Evolutionary conservation across 768 basidiomycete genomes (phyloP).

Genomic region (Tricholoma sp.): DNA sequence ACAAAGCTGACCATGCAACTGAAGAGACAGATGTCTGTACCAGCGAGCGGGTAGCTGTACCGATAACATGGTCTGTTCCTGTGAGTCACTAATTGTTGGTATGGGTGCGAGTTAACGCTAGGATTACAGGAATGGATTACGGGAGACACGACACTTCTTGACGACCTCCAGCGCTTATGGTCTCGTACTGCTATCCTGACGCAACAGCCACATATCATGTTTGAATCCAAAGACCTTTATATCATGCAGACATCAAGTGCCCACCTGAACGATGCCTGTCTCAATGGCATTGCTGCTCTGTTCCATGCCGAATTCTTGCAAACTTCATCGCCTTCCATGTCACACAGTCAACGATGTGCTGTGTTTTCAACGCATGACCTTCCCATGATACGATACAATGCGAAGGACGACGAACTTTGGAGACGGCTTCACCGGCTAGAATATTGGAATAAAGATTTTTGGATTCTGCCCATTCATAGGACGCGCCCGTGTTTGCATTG

Average conservation of each 20-base stretch:
- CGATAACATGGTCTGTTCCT: background rate
- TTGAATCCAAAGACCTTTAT: background rate
- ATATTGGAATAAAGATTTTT: background rate
- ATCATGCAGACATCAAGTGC: constrained; percentile 1
- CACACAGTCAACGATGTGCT: constrained; percentile 4
- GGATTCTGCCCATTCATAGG: constrained; percentile 1
- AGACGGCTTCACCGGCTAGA: background rate
- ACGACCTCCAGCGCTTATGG: background rate
- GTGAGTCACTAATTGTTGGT: background rate
- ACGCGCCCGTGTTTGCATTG: background rate
- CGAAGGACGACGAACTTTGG: background rate
- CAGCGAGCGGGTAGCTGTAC: background rate
- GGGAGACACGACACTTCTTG: background rate
- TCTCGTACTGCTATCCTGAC: background rate
- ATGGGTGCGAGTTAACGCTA: background rate
- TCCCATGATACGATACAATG: constrained; percentile 1
- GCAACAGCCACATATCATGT: background rate
- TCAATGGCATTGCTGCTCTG: background rate
- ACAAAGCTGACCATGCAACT: background rate
- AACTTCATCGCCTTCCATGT: background rate
- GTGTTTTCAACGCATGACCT: constrained; percentile 2
- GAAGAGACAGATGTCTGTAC: background rate
- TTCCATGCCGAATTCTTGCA: background rate
- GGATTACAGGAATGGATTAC: background rate
- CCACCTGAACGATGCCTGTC: background rate